phyloP scores from a whole-genome alignment of 176 grass and related monocot genomes.

The Urochloa ruziziensis region DNA sequence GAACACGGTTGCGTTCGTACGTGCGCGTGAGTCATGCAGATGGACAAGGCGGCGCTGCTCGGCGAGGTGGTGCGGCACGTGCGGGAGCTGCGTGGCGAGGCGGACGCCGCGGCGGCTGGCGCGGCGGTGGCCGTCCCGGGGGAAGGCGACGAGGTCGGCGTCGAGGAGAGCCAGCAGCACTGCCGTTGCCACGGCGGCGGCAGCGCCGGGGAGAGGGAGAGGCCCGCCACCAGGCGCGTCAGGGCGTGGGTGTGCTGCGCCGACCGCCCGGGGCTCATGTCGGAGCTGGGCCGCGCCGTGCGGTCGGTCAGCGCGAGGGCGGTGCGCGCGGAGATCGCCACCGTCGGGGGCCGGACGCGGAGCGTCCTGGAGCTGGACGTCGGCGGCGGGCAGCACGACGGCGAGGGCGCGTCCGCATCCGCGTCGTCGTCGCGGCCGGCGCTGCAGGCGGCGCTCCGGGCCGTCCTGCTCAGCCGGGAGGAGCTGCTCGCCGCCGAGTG shows the following conservation, averaged over 20 bases:
- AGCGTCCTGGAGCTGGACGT: constrained; percentile 78
- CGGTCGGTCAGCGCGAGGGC: constrained; percentile 70
- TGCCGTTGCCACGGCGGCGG: constrained; percentile 10
- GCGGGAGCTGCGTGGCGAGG: constrained; percentile 54
- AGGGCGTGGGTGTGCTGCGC: constrained; percentile 85
- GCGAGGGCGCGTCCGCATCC: no score
- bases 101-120: constrained; percentile 49
- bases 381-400: constrained; percentile 14
- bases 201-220: constrained; percentile 1
- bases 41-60: constrained; percentile 85
- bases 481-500: constrained; percentile 50
- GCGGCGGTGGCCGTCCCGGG: constrained; percentile 51
- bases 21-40: constrained; percentile 15
- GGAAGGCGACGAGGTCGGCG: constrained; percentile 73
- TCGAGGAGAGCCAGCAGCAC: constrained; percentile 49
- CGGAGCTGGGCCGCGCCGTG: constrained; percentile 72
- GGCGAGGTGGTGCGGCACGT: constrained; percentile 83
- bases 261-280: constrained; percentile 82
- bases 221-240: constrained; percentile 31
- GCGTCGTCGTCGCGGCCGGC: constrained; percentile 22
- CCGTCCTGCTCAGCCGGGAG: constrained; percentile 62
- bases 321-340: constrained; percentile 81
- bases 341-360: constrained; percentile 68
- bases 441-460: constrained; percentile 69
- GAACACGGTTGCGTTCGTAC: background rate